Conservation (phyloP, 352 stramenopile species). For the Phytopythium cucurbitacearum region DNA sequence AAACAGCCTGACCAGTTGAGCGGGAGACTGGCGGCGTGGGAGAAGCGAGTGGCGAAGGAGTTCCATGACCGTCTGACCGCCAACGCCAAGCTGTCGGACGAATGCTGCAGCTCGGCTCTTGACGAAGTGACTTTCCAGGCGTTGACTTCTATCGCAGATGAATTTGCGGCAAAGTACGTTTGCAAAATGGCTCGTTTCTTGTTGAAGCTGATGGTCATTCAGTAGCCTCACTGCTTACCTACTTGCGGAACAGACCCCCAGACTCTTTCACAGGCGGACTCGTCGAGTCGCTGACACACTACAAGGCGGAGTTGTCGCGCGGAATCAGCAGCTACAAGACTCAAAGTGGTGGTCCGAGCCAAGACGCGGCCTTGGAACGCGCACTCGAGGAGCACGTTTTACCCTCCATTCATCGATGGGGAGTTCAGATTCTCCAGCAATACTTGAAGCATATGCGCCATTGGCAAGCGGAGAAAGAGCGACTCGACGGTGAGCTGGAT, state of each 20-base stretch:
- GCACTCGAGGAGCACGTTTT: slow-evolving; percentile 32
- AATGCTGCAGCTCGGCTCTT: too few relatives aligned
- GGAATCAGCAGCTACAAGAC: slow-evolving; percentile 39
- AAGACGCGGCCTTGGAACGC: slow-evolving; percentile 25
- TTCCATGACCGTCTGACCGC: too few relatives aligned
- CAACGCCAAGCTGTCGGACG: too few relatives aligned
- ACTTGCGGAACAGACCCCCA: slow-evolving; percentile 13
- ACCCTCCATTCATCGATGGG: slow-evolving; percentile 42
- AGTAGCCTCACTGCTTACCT: too few relatives aligned
- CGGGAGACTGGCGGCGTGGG: too few relatives aligned
- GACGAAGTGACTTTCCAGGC: too few relatives aligned
- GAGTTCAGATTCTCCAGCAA: slow-evolving; percentile 35
- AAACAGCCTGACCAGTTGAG: too few relatives aligned
- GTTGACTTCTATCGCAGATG: too few relatives aligned
- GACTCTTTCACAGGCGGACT: slow-evolving; percentile 53
- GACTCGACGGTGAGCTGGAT: slow-evolving; percentile 23
- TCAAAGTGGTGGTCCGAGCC: slow-evolving; percentile 16
- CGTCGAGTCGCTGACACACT: slow-evolving; percentile 41
- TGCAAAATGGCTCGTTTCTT: too few relatives aligned
- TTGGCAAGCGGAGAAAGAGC: slow-evolving; percentile 21
- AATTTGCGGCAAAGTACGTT: too few relatives aligned
- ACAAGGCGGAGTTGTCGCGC: slow-evolving; percentile 46
- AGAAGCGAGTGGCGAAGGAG: too few relatives aligned
- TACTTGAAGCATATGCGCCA: slow-evolving; percentile 39
- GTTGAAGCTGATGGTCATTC: too few relatives aligned